A percentile compares a stretch with the other conserved stretches of the same genome.
These are phyloP conservation scores for Penicillium sp. DNA, from an alignment of 2,329 filamentous ascomycete species.

Conservation along the genomic window DNA sequence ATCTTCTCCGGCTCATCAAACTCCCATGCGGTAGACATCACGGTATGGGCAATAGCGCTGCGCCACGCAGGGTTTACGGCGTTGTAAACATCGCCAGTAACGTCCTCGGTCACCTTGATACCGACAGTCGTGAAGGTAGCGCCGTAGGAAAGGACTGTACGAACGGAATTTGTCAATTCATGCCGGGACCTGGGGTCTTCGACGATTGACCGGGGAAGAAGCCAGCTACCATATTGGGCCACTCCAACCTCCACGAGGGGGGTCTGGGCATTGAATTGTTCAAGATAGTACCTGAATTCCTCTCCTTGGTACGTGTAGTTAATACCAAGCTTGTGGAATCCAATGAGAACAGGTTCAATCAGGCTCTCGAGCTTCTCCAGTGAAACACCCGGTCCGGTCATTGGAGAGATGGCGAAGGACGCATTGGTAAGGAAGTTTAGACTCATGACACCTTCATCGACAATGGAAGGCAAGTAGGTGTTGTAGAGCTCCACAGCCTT, in stretches of 20 bases:
- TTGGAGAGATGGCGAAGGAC: slow-evolving; percentile 9
- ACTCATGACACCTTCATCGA: slow-evolving; percentile 10
- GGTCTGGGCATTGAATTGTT: slow-evolving; percentile 7
- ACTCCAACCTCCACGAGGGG: slow-evolving; percentile 36
- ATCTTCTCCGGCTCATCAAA: slow-evolving; percentile 6
- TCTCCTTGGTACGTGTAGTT: slow-evolving; percentile 6
- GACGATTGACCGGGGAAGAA: slow-evolving; percentile 40
- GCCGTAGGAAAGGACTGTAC: slow-evolving; percentile 35
- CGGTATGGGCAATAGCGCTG: slow-evolving; percentile 41
- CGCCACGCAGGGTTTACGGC: slow-evolving; percentile 46
- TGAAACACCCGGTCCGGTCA: slow-evolving; percentile 6
- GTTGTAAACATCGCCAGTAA: slow-evolving; percentile 31
- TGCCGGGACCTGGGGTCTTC: slow-evolving; percentile 24
- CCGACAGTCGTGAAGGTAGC: slow-evolving; percentile 38
- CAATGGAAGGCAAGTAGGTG: slow-evolving; percentile 6
- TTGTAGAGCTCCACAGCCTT: slow-evolving; percentile 16
- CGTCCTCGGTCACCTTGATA: slow-evolving; percentile 45
- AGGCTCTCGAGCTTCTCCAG: slow-evolving; percentile 2
- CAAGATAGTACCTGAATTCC: slow-evolving; percentile 7
- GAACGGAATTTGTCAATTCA: slow-evolving; percentile 32
- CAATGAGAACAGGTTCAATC: slow-evolving; percentile 2
- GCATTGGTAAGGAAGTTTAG: slow-evolving; percentile 8
- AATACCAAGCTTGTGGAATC: slow-evolving; percentile 5
- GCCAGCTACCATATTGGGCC: slow-evolving; percentile 36
- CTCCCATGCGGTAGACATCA: slow-evolving; percentile 24